Percentiles rank a stretch among this genome's conserved stretches.
Conservation (phyloP, 2,329 filamentous ascomycete genomes). For the Cryphonectria japonica region DNA sequence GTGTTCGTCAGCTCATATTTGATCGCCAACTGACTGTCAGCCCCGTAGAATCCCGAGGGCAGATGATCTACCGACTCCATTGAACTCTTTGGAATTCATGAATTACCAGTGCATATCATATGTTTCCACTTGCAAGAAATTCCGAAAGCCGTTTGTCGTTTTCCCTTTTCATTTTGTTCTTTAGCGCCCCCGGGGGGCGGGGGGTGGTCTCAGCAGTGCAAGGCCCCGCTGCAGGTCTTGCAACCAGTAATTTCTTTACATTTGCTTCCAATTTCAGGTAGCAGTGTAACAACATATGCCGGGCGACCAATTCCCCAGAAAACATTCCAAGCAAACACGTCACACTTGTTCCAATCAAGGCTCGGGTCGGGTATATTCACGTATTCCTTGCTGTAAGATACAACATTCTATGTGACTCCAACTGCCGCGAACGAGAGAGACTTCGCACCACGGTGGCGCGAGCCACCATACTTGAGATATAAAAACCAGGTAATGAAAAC, state of each 20-base stretch:
- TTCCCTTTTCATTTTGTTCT: neutral
- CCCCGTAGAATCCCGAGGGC: constrained; percentile 6
- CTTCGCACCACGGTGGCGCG: neutral
- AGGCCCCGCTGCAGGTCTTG: neutral
- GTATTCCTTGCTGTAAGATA: neutral
- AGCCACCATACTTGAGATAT: constrained; percentile 8
- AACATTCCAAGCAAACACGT: neutral
- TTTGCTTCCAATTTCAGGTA: neutral
- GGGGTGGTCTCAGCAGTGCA: no score
- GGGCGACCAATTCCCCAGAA: no score
- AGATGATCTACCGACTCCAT: neutral
- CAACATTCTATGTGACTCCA: neutral
- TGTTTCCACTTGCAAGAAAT: neutral
- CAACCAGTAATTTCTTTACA: neutral
- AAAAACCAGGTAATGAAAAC: constrained; percentile 20
- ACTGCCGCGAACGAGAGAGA: constrained; percentile 5
- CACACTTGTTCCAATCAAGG: neutral
- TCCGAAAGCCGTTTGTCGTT: neutral
- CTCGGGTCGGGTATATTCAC: neutral
- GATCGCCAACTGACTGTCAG: neutral
- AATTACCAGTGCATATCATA: neutral
- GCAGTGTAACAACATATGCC: neutral
- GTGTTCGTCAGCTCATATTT: constrained; percentile 18
- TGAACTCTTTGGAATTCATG: neutral
- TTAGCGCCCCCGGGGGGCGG: no score